Base-by-base conservation (phyloP, 2,329 filamentous ascomycete species). In the Neopestalotiopsis rosae region DNA sequence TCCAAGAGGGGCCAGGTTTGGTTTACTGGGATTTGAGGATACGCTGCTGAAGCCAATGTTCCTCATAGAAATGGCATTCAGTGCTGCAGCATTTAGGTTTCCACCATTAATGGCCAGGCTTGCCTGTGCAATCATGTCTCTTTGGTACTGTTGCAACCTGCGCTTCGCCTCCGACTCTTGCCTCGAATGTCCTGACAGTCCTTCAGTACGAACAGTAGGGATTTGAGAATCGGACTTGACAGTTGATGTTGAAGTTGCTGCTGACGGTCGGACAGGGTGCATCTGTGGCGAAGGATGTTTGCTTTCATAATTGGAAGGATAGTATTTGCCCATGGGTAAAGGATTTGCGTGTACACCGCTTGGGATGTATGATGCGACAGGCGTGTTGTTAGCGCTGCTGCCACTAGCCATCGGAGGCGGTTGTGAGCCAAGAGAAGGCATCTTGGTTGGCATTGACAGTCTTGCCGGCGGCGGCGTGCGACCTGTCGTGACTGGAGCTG, bases 281-380 rank as follows among this genome's bases (percentile, higher is more conserved):
- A 70, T 68, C 59, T 76, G 73, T 56, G 67, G 66, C 57, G 75
- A 73, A 9, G 79, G 74, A 64, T 78, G 79, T 64, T 81, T 76
- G 34, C 79, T 81, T 72, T 89, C 86, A 73, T 89, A 90, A 77
- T 90, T 90, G 32, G 87, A 85, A 0, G 89, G 89, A 69, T 90
- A 89, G 73, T 90, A 91, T 78, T 90, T 90, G 30, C 89, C 89
- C 78, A 89, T 81, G 0, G 88, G 86, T 40, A 89, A 78, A 4
- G 82, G 78, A 45, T 78, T 82, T 49, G 84, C 83, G 64, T 85
- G 82, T 49, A 84, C 79, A 2, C 86, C 86, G 32, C 82, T 83
- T 6, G 86, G 85, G 40, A 85, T 80, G 69, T 87, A 88, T 1
- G 86, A 86, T 9, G 86, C 79, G 45, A 87, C 81, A 6, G 85